These are phyloP conservation scores for Alectoria sarmentosa DNA, from an alignment of 495 filamentous ascomycete genomes.

Conservation along the genomic window DNA sequence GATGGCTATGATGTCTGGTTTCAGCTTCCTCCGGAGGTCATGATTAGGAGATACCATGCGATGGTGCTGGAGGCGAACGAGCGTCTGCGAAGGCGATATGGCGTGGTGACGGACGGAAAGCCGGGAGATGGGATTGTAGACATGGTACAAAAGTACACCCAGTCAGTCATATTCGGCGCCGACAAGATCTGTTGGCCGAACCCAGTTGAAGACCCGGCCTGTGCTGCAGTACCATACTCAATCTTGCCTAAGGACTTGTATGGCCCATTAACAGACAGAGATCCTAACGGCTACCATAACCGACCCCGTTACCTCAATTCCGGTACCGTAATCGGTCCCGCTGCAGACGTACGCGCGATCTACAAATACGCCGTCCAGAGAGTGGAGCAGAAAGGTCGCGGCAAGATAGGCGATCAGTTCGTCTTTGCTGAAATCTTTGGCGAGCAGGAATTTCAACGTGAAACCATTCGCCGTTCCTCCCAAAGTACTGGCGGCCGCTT, in stretches of 20 bases:
- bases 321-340: constrained; percentile 47
- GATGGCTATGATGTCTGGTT: constrained; percentile 55
- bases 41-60: constrained; percentile 49
- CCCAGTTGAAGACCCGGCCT: constrained; percentile 41
- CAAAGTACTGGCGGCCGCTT: constrained; percentile 31
- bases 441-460: constrained; percentile 50
- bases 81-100: constrained; percentile 43
- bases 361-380: constrained; percentile 41
- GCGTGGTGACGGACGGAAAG: constrained; percentile 33
- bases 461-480: constrained; percentile 38
- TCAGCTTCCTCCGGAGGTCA: constrained; percentile 52
- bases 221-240: constrained; percentile 47
- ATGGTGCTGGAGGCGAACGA: constrained; percentile 44
- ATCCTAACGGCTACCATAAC: constrained; percentile 40
- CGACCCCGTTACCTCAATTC: constrained; percentile 48
- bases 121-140: constrained; percentile 30
- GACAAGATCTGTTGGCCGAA: constrained; percentile 50
- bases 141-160: constrained; percentile 43
- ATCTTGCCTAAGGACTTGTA: constrained; percentile 51
- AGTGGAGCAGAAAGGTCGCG: constrained; percentile 34
- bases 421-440: constrained; percentile 52
- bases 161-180: constrained; percentile 54
- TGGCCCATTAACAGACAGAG: constrained; percentile 46
- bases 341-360: constrained; percentile 44
- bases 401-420: constrained; percentile 39